Conservation (phyloP, 306 rosid species). For the Pterocarpus macrocarpus region DNA sequence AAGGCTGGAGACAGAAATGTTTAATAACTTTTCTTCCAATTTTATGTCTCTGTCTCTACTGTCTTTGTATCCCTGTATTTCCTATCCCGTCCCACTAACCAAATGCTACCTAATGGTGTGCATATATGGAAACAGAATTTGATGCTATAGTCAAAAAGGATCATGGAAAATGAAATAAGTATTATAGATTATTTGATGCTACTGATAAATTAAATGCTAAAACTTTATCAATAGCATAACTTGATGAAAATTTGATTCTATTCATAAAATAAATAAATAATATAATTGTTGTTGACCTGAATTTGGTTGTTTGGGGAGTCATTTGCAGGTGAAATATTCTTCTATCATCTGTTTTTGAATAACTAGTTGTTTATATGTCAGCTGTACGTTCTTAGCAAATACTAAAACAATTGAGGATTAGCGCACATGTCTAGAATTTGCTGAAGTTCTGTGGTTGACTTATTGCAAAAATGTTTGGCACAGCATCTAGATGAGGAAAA, state of each 20-base stretch:
- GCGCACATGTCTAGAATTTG: conserved; percentile 49
- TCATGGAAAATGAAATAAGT: background rate
- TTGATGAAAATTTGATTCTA: conserved; percentile 1
- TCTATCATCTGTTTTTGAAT: background rate
- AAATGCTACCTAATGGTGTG: conserved; percentile 14
- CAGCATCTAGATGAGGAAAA: conserved; percentile 88
- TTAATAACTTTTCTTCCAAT: too few relatives aligned
- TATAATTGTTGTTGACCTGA: background rate
- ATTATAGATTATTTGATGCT: background rate
- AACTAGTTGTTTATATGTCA: conserved; percentile 3
- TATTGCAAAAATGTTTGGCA: conserved; percentile 57
- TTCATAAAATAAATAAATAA: background rate
- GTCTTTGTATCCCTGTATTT: too few relatives aligned
- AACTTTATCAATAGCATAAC: background rate
- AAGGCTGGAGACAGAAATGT: too few relatives aligned
- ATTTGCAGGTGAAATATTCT: conserved; percentile 37
- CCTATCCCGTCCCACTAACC: too few relatives aligned
- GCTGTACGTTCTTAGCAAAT: conserved; percentile 33
- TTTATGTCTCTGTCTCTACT: too few relatives aligned
- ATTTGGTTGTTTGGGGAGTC: conserved; percentile 19
- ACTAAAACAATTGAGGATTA: conserved; percentile 46
- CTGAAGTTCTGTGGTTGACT: conserved; percentile 56
- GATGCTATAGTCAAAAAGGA: background rate
- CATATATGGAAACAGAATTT: background rate
- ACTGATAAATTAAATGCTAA: background rate